These are phyloP conservation scores for Trichomonas gallinae DNA, from an alignment of 208 protist genomes.

Conservation along the genomic window DNA sequence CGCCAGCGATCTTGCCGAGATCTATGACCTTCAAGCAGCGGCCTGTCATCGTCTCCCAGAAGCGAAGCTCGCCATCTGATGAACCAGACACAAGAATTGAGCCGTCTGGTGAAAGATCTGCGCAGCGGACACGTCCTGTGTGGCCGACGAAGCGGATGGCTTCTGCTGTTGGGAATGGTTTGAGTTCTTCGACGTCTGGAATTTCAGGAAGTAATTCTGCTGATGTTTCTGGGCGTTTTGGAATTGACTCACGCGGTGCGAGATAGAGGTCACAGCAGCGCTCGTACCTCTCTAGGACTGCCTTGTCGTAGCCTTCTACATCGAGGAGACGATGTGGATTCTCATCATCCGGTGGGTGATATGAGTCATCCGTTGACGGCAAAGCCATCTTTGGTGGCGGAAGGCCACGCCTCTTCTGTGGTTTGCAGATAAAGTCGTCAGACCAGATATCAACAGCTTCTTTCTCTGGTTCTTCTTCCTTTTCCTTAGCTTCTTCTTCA, in stretches of 20 bases:
- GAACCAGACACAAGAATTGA: not conserved
- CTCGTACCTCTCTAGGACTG: constrained; percentile 90
- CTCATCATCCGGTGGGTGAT: not conserved
- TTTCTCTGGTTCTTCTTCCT: not conserved
- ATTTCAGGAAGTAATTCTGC: constrained; percentile 86
- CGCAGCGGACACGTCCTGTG: not conserved
- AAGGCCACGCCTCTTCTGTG: not conserved
- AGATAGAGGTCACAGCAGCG: constrained; percentile 95
- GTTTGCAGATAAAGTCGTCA: not conserved
- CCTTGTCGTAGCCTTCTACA: constrained; percentile 61
- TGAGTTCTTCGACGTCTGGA: constrained; percentile 83
- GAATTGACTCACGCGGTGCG: constrained; percentile 59
- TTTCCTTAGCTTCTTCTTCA: not conserved
- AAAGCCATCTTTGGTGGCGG: not conserved
- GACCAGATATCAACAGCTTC: not conserved
- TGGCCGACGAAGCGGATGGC: constrained; percentile 16
- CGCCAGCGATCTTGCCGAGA: constrained; percentile 25
- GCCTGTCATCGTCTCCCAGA: constrained; percentile 90
- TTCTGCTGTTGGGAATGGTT: constrained; percentile 87
- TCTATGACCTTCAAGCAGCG: constrained; percentile 68
- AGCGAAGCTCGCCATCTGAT: constrained; percentile 77
- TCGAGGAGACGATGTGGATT: constrained; percentile 39
- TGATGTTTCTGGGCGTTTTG: constrained; percentile 64
- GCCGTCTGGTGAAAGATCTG: not conserved
- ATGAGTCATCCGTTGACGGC: not conserved